Percentiles rank a stretch among this genome's conserved stretches.
Conservation (phyloP, 2,329 filamentous ascomycete genomes). For the Raffaelea albimanens region DNA sequence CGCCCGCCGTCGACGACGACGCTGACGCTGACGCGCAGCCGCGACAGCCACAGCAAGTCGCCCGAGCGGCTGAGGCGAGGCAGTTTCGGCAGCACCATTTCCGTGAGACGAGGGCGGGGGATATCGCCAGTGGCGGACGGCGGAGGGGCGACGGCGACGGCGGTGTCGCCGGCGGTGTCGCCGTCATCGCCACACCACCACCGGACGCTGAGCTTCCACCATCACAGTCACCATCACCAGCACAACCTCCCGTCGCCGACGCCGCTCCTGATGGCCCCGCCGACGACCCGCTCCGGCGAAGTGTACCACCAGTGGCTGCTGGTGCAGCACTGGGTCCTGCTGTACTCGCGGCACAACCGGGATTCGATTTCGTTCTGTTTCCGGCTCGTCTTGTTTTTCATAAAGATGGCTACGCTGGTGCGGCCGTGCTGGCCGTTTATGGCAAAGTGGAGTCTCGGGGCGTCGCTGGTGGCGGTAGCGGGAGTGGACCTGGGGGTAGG, state of each 20-base stretch:
- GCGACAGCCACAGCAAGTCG: slow-evolving; percentile 24
- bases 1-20: slow-evolving; percentile 18
- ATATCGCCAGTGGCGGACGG: no score
- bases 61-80: slow-evolving; percentile 16
- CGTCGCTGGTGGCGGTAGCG: slow-evolving; percentile 60
- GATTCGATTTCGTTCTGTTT: slow-evolving; percentile 26
- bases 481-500: slow-evolving; percentile 51
- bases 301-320: slow-evolving; percentile 25
- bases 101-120: no score
- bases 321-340: slow-evolving; percentile 24
- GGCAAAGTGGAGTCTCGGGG: slow-evolving; percentile 52
- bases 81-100: no score
- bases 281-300: slow-evolving; percentile 24
- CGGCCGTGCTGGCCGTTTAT: slow-evolving; percentile 64
- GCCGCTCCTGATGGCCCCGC: slow-evolving; percentile 42
- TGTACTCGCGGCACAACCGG: slow-evolving; percentile 20
- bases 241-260: slow-evolving; percentile 8
- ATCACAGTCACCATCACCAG: background rate
- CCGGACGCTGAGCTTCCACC: background rate
- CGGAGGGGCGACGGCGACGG: no score
- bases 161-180: slow-evolving; percentile 1
- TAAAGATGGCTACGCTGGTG: slow-evolving; percentile 58
- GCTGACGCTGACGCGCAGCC: slow-evolving; percentile 31
- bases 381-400: slow-evolving; percentile 54
- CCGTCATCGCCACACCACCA: background rate